Conservation (phyloP, 345 rosid genomes). For the Erucastrum elatum region DNA sequence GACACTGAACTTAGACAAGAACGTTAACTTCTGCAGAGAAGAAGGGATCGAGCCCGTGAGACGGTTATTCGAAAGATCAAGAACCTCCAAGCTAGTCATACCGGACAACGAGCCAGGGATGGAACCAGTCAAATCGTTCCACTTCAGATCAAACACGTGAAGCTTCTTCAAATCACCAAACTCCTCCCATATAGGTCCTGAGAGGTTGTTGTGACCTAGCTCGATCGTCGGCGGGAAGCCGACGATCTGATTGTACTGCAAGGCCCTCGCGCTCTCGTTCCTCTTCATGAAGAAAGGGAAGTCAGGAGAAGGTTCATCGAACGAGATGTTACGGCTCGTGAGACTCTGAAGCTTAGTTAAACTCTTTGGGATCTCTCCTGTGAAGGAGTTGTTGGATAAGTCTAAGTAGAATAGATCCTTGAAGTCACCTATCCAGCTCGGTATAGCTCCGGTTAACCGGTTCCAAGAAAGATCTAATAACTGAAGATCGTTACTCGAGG, state of each 20-base stretch:
- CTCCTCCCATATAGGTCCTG: conserved; percentile 55
- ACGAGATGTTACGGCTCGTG: conserved; percentile 42
- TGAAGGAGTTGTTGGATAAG: conserved; percentile 60
- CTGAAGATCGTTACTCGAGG: conserved; percentile 53
- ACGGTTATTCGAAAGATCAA: conserved; percentile 53
- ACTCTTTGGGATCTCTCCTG: conserved; percentile 59
- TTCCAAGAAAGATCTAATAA: conserved; percentile 88
- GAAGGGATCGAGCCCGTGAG: conserved; percentile 46
- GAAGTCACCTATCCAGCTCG: conserved; percentile 55
- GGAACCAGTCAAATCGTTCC: conserved; percentile 44
- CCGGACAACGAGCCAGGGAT: conserved; percentile 51
- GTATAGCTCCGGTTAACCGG: conserved; percentile 50
- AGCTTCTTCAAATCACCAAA: conserved; percentile 56
- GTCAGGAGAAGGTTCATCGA: conserved; percentile 57
- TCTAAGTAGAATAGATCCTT: conserved; percentile 62
- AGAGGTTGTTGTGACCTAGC: conserved; percentile 42
- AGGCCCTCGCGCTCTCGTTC: conserved; percentile 49
- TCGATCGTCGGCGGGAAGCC: conserved; percentile 52
- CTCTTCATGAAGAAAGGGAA: conserved; percentile 63
- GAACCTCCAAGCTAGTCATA: conserved; percentile 56
- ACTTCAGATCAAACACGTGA: conserved; percentile 49
- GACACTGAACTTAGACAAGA: conserved; percentile 59
- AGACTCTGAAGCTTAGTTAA: conserved; percentile 56
- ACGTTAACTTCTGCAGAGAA: conserved; percentile 43
- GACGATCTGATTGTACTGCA: conserved; percentile 62